phyloP scores from a whole-genome alignment of 108 stramenopile genomes.

The Fragilariopsis cylindrus region DNA sequence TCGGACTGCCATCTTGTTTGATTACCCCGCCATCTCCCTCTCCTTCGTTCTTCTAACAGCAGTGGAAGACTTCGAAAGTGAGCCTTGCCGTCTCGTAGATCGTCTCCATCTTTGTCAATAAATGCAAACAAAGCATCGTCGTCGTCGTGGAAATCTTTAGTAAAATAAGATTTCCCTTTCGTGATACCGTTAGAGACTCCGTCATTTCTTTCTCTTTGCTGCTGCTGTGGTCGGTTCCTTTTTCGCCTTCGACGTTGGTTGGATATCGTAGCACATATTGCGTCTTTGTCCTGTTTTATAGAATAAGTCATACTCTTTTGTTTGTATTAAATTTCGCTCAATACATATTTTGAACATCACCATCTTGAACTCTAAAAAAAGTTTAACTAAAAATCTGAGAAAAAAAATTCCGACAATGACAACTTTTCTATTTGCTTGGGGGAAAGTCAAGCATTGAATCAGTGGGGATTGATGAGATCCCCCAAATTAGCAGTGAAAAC shows the following conservation, averaged over 20 bases:
- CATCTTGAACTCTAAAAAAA: too few relatives aligned
- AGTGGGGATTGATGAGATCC: too few relatives aligned
- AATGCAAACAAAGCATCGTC: constrained; percentile 26
- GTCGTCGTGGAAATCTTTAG: background rate
- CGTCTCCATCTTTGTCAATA: constrained; percentile 31
- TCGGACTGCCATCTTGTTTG: constrained; percentile 22
- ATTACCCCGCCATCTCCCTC: background rate
- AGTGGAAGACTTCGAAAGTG: background rate
- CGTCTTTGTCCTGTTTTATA: too few relatives aligned
- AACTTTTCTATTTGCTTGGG: too few relatives aligned
- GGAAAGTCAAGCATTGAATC: too few relatives aligned
- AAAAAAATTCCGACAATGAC: too few relatives aligned
- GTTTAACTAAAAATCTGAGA: too few relatives aligned
- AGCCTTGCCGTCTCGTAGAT: constrained; percentile 10
- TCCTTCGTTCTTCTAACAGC: constrained; percentile 24
- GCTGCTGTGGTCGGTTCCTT: constrained; percentile 5
- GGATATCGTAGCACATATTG: background rate
- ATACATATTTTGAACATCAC: too few relatives aligned
- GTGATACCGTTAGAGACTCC: background rate
- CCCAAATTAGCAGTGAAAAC: too few relatives aligned
- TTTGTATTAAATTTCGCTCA: too few relatives aligned
- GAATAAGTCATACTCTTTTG: too few relatives aligned
- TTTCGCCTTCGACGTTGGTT: constrained; percentile 12
- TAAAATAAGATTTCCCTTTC: background rate
- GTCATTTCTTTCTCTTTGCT: background rate